Evolutionary conservation across 495 filamentous ascomycete species (phyloP), one percentile per base, ranked within the genome.

Genomic region (Stereocaulon alpinum): DNA sequence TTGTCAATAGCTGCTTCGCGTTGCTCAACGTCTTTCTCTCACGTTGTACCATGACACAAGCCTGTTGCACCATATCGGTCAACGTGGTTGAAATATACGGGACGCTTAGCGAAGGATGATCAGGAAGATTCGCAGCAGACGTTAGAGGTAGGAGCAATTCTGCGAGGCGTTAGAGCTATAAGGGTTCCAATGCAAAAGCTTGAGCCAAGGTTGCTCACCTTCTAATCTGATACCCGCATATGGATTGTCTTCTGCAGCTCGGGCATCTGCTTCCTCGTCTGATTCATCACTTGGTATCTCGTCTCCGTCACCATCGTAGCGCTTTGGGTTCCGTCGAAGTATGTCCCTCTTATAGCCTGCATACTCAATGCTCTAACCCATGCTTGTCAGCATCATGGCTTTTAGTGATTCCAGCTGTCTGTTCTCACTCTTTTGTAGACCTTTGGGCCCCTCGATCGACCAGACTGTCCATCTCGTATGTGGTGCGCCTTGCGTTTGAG

Each of bases 111-210:
- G 88, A 86, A 61, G 91, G 91, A 67, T 99, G 93, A 41, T 73
- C 78, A 4, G 88, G 83, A 37, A 99, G 79, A 69, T 95, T 89
- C 53, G 90, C 87, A 24, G 90, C 86, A 56, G 89, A 80, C 56
- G 89, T 94, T 54, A 97, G 73, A 27, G 93, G 93, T 43, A 87
- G 87, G 14, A 99, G 81, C 43, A 96, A 80, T 55, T 88, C 92
- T 96, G 67, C 3, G 53, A 14, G 22, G 22, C 32, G 29, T 18
- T 44, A 27, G 22, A 37, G 58, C 30, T 57, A 29, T 24, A 41
- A 43, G 17, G 15, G 2, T 12, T 14, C 17, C 50, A 4, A 57
- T 29, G 40, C 34, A 12, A 37, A 50, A 37, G 30, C 17, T 44
- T 20, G 34, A 10, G 24, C 11, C 32, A 18, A 27, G 4, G 44